Base-by-base conservation (phyloP, 1,139 yeast species). In the Scheffersomyces illinoinensis region DNA sequence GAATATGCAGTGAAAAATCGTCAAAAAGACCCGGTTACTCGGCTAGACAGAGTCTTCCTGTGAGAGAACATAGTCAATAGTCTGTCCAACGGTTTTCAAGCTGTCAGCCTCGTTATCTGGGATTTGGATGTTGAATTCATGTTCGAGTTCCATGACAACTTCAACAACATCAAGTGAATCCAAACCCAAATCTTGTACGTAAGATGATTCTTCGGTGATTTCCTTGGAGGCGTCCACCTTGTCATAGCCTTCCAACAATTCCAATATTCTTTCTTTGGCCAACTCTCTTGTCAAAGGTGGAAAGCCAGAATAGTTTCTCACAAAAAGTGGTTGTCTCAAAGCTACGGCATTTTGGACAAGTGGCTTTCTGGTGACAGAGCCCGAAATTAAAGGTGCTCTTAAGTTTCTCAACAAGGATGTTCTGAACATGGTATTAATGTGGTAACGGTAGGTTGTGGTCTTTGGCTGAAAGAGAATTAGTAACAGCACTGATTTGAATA, bases 151-250 rank as follows among this genome's bases (percentile, higher is more conserved):
- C 92, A 92, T 91, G 52, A 92, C 85, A 52, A 91, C 93, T 74
- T 92, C 97, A 54, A 91, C 97, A 48, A 90, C 89, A 70, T 92
- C 97, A 71, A 92, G 85, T 46, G 95, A 89, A 77, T 92, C 97
- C 67, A 91, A 83, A 2, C 96, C 96, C 65, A 92, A 83, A 71
- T 92, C 97, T 64, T 85, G 87, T 53, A 86, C 77, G 72, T 89
- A 90, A 49, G 87, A 81, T 8, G 96, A 84, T 19, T 78, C 76
- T 58, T 86, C 85, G 23, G 84, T 77, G 66, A 91, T 85, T 55
- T 73, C 79, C 70, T 85, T 79, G 54, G 76, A 67, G 53, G 72
- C 66, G 62, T 76, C 78, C 46, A 89, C 85, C 76, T 91, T 91
- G 72, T 89, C 93, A 74, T 88, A 91, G 19, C 91, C 88, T 79